phyloP scores from a whole-genome alignment of 331 rosid species.

The Cucumis variabilis region DNA sequence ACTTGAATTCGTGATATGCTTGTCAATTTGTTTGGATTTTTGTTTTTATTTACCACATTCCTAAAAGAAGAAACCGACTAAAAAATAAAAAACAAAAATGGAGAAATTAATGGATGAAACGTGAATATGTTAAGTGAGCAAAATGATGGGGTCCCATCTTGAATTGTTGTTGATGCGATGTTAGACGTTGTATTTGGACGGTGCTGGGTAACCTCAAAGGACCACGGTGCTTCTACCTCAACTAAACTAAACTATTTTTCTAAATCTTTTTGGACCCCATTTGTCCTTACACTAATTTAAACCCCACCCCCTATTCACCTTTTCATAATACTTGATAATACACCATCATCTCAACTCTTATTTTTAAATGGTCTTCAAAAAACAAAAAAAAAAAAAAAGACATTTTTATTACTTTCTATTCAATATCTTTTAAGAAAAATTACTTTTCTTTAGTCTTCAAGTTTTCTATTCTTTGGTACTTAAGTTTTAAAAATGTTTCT shows the following conservation, averaged over 20 bases:
- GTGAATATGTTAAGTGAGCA: not conserved
- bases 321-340: too few species aligned
- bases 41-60: too few species aligned
- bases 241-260: not conserved
- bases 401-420: too few species aligned
- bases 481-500: too few species aligned
- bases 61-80: not conserved
- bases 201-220: not conserved
- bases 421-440: too few species aligned
- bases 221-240: not conserved
- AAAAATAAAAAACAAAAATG: not conserved
- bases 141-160: constrained; percentile 7
- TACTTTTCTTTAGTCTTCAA: too few species aligned
- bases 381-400: too few species aligned
- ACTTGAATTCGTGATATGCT: too few species aligned
- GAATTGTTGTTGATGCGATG: not conserved
- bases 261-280: constrained; percentile 18
- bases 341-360: too few species aligned
- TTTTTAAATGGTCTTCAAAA: too few species aligned
- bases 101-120: not conserved
- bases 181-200: not conserved
- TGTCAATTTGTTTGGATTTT: too few species aligned
- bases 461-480: too few species aligned
- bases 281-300: not conserved
- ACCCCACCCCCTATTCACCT: not conserved